Evolutionary conservation across 1,284 basidiomycete genomes (phyloP).

Genomic region (Malassezia dermatis): DNA sequence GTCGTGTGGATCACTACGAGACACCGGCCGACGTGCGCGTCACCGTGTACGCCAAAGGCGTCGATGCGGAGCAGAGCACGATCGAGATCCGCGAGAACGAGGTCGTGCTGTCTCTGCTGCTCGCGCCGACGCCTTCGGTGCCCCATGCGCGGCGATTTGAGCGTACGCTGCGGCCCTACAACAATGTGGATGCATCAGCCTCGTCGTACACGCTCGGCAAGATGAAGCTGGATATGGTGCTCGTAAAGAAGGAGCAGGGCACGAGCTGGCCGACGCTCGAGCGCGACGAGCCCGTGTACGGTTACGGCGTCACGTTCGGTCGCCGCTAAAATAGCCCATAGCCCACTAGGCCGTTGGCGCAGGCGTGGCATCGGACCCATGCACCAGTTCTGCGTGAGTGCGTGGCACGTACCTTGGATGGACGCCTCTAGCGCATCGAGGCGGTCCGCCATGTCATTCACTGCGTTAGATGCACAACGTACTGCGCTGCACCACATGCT

Average conservation of each 20-base stretch:
- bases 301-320: constrained; percentile 45
- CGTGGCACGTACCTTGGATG: constrained; percentile 29
- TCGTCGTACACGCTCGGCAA: constrained; percentile 36
- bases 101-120: constrained; percentile 27
- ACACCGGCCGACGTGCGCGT: constrained; percentile 40
- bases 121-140: constrained; percentile 26
- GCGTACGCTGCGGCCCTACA: constrained; percentile 28
- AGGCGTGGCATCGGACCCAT: constrained; percentile 4
- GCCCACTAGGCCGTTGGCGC: not conserved
- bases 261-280: constrained; percentile 44
- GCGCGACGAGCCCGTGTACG: constrained; percentile 27
- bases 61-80: constrained; percentile 25
- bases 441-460: constrained; percentile 43
- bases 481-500: constrained; percentile 37
- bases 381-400: constrained; percentile 13
- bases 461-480: constrained; percentile 22
- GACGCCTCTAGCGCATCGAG: constrained; percentile 41
- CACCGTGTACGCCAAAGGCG: constrained; percentile 40
- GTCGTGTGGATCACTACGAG: constrained; percentile 46
- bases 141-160: constrained; percentile 26
- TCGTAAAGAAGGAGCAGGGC: constrained; percentile 31
- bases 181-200: constrained; percentile 22
- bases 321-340: constrained; percentile 20
- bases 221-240: constrained; percentile 44
- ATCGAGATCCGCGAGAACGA: constrained; percentile 29